Evolutionary conservation across 2,329 filamentous ascomycete species (phyloP).

Genomic region (Ophiognomonia clavigignenti-juglandacearum): DNA sequence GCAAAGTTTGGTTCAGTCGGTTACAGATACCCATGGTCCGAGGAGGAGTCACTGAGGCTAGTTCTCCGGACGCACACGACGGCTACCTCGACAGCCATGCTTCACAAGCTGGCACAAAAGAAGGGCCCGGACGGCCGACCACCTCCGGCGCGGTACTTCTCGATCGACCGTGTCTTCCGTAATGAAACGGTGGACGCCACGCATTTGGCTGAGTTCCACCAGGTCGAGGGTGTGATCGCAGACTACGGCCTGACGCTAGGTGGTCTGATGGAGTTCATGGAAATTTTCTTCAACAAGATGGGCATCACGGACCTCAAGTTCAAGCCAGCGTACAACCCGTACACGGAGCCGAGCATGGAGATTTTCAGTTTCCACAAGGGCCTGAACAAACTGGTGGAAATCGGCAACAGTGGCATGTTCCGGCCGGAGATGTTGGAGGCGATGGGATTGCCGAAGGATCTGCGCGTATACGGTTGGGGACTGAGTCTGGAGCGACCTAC

Average conservation of each 20-base stretch:
- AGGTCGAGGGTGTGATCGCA: conserved; percentile 96
- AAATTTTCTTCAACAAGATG: conserved; percentile 95
- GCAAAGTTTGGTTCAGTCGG: conserved; percentile 94
- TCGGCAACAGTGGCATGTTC: conserved; percentile 99
- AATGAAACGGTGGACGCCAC: conserved; percentile 98
- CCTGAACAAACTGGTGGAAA: conserved; percentile 87
- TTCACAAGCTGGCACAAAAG: conserved; percentile 80
- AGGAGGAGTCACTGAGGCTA: conserved; percentile 78
- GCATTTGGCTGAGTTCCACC: conserved; percentile 96
- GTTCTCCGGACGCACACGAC: conserved; percentile 97
- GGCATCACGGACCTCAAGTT: conserved; percentile 80
- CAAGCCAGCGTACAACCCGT: conserved; percentile 90
- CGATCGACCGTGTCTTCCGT: conserved; percentile 93
- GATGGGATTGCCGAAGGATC: conserved; percentile 87
- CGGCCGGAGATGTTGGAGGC: conserved; percentile 93
- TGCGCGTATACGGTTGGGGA: conserved; percentile 93
- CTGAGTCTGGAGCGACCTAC: conserved; percentile 89
- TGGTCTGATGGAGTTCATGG: conserved; percentile 86
- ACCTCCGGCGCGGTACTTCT: conserved; percentile 85
- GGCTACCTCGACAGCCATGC: conserved; percentile 82
- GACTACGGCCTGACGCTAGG: conserved; percentile 92
- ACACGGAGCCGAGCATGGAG: conserved; percentile 96
- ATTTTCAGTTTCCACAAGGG: conserved; percentile 95
- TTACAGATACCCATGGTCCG: conserved; percentile 91
- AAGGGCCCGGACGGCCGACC: conserved; percentile 66